Conservation (phyloP, 1,139 yeast species). For the Zhuliangozyma parablackwelliae region DNA sequence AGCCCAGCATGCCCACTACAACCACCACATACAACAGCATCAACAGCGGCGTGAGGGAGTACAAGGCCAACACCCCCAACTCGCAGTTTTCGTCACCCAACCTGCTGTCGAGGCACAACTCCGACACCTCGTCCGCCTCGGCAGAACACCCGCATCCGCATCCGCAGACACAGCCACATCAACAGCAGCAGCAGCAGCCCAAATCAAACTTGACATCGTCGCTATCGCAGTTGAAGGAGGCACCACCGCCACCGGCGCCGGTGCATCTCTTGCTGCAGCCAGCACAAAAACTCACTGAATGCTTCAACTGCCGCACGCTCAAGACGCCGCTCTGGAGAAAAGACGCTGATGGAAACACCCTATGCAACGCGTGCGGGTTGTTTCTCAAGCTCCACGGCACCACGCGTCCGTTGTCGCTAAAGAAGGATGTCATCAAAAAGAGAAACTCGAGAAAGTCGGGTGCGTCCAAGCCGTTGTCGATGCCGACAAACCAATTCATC, state of each 20-base stretch:
- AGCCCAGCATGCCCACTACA: constrained; percentile 8
- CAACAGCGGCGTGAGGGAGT: not conserved
- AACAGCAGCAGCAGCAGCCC: constrained; percentile 7
- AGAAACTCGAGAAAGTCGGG: constrained; percentile 36
- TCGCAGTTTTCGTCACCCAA: constrained; percentile 8
- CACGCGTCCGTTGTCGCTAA: constrained; percentile 51
- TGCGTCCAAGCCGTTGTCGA: constrained; percentile 2
- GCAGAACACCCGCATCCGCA: constrained; percentile 1
- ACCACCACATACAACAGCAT: constrained; percentile 8
- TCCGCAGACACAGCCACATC: too few relatives aligned
- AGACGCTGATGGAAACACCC: constrained; percentile 51
- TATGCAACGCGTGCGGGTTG: constrained; percentile 60
- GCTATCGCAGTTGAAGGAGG: constrained; percentile 14
- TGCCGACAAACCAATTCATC: constrained; percentile 2
- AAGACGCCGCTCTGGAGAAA: constrained; percentile 60
- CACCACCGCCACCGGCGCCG: constrained; percentile 4
- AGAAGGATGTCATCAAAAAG: constrained; percentile 56
- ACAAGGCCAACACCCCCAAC: constrained; percentile 6
- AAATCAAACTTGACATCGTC: constrained; percentile 35
- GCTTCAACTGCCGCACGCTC: constrained; percentile 46
- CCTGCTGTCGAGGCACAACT: constrained; percentile 1
- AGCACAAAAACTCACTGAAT: constrained; percentile 12
- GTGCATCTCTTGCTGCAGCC: not conserved
- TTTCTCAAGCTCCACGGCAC: constrained; percentile 56
- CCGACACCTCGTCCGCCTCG: constrained; percentile 3